Evolutionary conservation across 1,284 basidiomycete genomes (phyloP).

Genomic region (Leccinum solheimii): DNA sequence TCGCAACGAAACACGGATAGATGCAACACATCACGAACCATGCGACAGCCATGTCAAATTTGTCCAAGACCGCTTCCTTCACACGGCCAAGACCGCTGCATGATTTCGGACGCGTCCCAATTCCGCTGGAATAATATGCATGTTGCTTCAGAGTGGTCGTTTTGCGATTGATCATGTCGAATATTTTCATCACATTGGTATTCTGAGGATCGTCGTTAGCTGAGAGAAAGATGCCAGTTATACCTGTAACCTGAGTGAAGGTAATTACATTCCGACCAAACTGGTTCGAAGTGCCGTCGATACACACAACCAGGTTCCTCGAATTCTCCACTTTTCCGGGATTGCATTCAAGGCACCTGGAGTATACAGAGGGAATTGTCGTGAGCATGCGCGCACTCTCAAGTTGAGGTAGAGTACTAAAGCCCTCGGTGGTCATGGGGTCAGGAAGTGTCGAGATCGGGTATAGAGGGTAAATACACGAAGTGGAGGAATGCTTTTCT

Average conservation of each 20-base stretch:
- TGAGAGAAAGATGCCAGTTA: not conserved
- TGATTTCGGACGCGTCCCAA: slow-evolving; percentile 37
- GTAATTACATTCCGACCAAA: slow-evolving; percentile 28
- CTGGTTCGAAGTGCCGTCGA: slow-evolving; percentile 32
- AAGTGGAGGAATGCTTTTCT: not conserved
- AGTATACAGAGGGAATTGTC: not conserved
- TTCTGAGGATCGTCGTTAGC: slow-evolving; percentile 28
- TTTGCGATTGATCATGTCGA: slow-evolving; percentile 28
- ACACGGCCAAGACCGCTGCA: slow-evolving; percentile 20
- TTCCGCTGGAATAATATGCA: slow-evolving; percentile 41
- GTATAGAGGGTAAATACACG: not conserved
- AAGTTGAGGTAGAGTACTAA: not conserved
- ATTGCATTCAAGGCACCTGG: slow-evolving; percentile 13
- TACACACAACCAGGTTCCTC: slow-evolving; percentile 33
- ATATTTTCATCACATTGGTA: slow-evolving; percentile 39
- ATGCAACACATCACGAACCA: slow-evolving; percentile 19
- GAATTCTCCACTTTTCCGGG: slow-evolving; percentile 1
- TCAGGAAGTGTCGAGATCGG: no score
- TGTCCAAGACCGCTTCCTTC: slow-evolving; percentile 20
- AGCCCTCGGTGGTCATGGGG: not conserved
- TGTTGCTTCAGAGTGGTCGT: slow-evolving; percentile 20
- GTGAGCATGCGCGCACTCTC: not conserved
- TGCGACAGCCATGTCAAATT: slow-evolving; percentile 29
- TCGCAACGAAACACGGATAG: not conserved
- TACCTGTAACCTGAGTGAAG: not conserved